phyloP scores from a whole-genome alignment of 768 basidiomycete genomes.

The Trametes villosa region DNA sequence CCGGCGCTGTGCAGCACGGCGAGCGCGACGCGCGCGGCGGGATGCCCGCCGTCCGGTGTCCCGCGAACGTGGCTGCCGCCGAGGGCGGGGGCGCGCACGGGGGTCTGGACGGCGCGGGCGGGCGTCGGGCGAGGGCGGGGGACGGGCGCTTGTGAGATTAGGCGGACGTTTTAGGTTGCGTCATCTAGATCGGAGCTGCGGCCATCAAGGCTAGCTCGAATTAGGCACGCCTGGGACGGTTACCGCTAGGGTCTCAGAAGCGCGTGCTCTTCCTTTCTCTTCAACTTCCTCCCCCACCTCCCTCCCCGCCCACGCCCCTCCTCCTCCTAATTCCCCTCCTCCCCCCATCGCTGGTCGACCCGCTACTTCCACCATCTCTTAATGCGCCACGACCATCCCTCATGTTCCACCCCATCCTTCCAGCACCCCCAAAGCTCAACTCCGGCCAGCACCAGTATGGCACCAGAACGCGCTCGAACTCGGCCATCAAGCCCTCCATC shows the following conservation, averaged over 20 bases:
- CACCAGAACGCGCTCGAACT: slow-evolving; percentile 57
- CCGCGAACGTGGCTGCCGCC: background rate
- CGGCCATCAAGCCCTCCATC: slow-evolving; percentile 53
- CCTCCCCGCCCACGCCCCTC: slow-evolving; percentile 30
- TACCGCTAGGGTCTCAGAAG: slow-evolving; percentile 33
- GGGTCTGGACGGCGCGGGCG: background rate
- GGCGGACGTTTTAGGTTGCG: slow-evolving; percentile 31
- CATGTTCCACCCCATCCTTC: slow-evolving; percentile 33
- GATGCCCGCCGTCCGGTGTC: background rate
- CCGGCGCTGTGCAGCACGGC: background rate
- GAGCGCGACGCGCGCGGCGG: background rate
- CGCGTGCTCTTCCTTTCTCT: slow-evolving; percentile 32
- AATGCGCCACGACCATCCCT: slow-evolving; percentile 33
- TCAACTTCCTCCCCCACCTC: slow-evolving; percentile 32
- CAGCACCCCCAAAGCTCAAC: slow-evolving; percentile 35
- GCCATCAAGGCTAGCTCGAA: slow-evolving; percentile 36
- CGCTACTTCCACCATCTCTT: slow-evolving; percentile 27
- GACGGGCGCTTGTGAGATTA: slow-evolving; percentile 15
- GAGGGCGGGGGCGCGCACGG: slow-evolving; percentile 8
- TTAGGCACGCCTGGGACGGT: slow-evolving; percentile 38
- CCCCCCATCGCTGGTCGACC: slow-evolving; percentile 39
- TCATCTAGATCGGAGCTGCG: slow-evolving; percentile 38
- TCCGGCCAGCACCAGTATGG: slow-evolving; percentile 48
- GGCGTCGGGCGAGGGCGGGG: slow-evolving; percentile 2
- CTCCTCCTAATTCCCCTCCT: slow-evolving; percentile 18